Base-by-base conservation (phyloP, 2,329 filamentous ascomycete genomes). In the Talaromyces sp. region DNA sequence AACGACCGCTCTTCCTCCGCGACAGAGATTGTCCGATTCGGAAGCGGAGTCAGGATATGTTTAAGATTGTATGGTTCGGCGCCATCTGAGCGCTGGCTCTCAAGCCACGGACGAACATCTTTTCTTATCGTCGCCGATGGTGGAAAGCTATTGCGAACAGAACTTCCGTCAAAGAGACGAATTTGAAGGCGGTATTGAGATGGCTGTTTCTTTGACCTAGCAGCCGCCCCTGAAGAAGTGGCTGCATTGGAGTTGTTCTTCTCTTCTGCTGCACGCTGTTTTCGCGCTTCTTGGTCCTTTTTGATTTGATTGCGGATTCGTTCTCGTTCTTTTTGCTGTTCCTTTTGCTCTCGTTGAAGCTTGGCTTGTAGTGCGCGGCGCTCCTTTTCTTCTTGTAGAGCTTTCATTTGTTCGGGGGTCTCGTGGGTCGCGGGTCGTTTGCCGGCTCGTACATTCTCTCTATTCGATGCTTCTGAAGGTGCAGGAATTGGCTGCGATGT, bases 111-210 rank as follows among this genome's bases (percentile, higher is more conserved):
- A 8, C 94, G 86, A 0, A 98, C 88, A 50, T 91, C 86, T 7
- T 76, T 80, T 7, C 81, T 77, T 3, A 97, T 82, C 0, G 85
- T 90, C 7, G 85, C 82, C 2, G 80, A 80, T 25, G 87, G 86
- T 11, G 86, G 81, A 75, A 97, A 96, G 19, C 85, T 87, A 3
- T 84, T 85, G 47, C 92, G 87, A 19, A 97, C 85, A 1, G 88
- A 93, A 11, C 88, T 89, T 10, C 94, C 94, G 73, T 97, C 92
- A 64, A 96, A 90, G 0, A 97, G 82, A 8, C 93, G 87, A 19
- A 97, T 86, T 71, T 95, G 92, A 1, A 97, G 80, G 19, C 89
- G 85, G 68, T 86, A 88, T 67, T 66, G 39, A 4, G 35, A 62
- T 22, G 56, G 41, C 0, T 19, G 37, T 15, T 50, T 62, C 9